phyloP scores from a whole-genome alignment of 441 rosid species.

The Jatropha podagrica region DNA sequence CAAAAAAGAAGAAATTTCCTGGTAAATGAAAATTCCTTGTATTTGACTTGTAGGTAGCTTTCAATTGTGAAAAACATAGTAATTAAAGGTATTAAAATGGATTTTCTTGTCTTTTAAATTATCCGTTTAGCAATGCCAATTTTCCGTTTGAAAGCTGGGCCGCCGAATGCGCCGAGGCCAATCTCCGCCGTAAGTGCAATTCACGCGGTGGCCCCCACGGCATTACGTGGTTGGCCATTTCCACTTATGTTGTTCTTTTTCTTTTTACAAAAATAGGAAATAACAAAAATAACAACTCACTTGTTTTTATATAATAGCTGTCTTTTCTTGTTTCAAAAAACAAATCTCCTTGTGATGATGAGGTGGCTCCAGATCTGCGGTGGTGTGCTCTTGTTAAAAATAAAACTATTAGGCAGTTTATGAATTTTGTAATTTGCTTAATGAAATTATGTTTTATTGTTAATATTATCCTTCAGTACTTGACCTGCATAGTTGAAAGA shows the following conservation, averaged over 20 bases:
- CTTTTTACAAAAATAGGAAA: slow-evolving; percentile 7
- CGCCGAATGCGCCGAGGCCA: not conserved
- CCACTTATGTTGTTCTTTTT: not conserved
- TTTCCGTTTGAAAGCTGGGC: not conserved
- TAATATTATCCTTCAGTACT: not conserved
- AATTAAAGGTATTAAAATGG: not conserved
- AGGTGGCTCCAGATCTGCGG: slow-evolving; percentile 46
- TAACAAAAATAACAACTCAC: slow-evolving; percentile 53
- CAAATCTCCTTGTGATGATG: slow-evolving; percentile 27
- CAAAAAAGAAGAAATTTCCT: slow-evolving; percentile 23
- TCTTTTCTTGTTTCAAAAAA: slow-evolving; percentile 33
- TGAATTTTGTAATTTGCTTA: not conserved
- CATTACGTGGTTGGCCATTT: slow-evolving; percentile 1
- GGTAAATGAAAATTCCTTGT: slow-evolving; percentile 18
- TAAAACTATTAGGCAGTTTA: not conserved
- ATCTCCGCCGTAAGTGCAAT: slow-evolving; percentile 9
- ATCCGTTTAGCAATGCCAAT: not conserved
- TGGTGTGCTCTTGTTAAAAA: slow-evolving; percentile 16
- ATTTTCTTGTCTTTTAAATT: not conserved
- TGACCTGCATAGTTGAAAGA: not conserved
- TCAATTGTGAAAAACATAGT: not conserved
- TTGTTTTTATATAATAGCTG: slow-evolving; percentile 37
- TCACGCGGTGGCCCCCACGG: slow-evolving; percentile 14
- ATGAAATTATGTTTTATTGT: not conserved
- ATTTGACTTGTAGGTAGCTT: slow-evolving; percentile 13